These are phyloP conservation scores for Cystofilobasidium ferigula DNA, from an alignment of 768 basidiomycete genomes.

Conservation along the genomic window DNA sequence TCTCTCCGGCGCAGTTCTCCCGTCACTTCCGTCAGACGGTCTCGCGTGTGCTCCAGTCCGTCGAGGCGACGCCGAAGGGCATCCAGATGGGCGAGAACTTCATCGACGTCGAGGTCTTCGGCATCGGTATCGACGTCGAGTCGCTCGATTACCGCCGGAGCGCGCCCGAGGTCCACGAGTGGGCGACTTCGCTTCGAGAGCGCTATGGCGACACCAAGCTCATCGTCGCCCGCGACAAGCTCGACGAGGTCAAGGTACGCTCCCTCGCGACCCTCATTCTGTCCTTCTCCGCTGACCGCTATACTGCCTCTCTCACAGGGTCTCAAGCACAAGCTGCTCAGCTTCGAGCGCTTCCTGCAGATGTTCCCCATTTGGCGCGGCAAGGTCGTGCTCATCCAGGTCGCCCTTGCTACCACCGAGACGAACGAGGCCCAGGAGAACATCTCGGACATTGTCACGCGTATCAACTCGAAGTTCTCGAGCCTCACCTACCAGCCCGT, in stretches of 20 bases:
- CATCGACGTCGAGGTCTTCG: constrained; percentile 77
- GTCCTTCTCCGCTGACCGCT: neutral
- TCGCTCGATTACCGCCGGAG: constrained; percentile 58
- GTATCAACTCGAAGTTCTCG: constrained; percentile 72
- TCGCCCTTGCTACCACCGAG: constrained; percentile 71
- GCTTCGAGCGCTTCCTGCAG: constrained; percentile 71
- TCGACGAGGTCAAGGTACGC: constrained; percentile 64
- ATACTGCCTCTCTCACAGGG: constrained; percentile 42
- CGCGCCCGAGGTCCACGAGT: constrained; percentile 63
- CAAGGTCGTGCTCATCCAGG: constrained; percentile 73
- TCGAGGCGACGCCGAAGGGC: constrained; percentile 72
- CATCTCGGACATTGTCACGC: constrained; percentile 63
- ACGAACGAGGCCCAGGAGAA: constrained; percentile 62
- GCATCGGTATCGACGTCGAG: constrained; percentile 76
- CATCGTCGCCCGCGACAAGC: constrained; percentile 76
- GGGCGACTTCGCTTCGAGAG: constrained; percentile 66
- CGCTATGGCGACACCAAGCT: constrained; percentile 77
- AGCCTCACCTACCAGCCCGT: constrained; percentile 78
- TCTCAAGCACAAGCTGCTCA: constrained; percentile 68
- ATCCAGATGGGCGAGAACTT: constrained; percentile 50
- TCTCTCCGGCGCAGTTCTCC: constrained; percentile 45
- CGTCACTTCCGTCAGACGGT: constrained; percentile 79
- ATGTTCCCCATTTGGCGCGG: constrained; percentile 68
- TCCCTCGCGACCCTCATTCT: neutral
- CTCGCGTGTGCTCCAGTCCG: constrained; percentile 56